Conservation (phyloP, 768 basidiomycete species). For the Amanita inopinata region DNA sequence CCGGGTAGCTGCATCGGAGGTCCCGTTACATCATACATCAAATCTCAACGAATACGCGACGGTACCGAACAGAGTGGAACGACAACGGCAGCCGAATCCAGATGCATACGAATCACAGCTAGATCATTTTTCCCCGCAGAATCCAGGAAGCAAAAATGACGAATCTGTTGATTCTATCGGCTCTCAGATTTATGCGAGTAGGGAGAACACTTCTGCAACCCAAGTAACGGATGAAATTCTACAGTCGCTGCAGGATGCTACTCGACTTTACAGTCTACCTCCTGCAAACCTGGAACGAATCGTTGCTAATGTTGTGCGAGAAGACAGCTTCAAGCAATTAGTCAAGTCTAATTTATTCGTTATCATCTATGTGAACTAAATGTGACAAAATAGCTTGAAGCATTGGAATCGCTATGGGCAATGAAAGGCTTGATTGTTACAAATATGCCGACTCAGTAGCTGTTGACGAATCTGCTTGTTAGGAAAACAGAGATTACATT, state of each 20-base stretch:
- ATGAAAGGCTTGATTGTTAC: slow-evolving; percentile 28
- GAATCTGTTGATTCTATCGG: neutral
- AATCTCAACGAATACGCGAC: too few relatives aligned
- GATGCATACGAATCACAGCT: too few relatives aligned
- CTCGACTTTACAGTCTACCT: slow-evolving; percentile 46
- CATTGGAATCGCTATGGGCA: slow-evolving; percentile 43
- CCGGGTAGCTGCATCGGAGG: neutral
- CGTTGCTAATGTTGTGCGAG: slow-evolving; percentile 52
- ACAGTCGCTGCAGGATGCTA: slow-evolving; percentile 31
- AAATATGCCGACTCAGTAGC: too few relatives aligned
- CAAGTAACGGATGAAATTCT: slow-evolving; percentile 17
- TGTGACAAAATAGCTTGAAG: slow-evolving; percentile 38
- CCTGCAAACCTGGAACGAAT: slow-evolving; percentile 42
- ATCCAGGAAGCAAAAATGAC: neutral
- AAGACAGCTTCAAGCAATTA: slow-evolving; percentile 71
- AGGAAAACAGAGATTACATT: neutral
- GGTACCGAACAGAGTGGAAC: too few relatives aligned
- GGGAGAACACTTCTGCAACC: neutral
- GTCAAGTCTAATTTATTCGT: slow-evolving; percentile 28
- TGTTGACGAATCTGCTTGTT: too few relatives aligned
- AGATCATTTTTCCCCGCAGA: slow-evolving; percentile 2
- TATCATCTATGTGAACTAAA: neutral
- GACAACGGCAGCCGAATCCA: too few relatives aligned
- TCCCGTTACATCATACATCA: too few relatives aligned
- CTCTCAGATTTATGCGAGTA: neutral